phyloP scores from a whole-genome alignment of 306 rosid species.

The Corylus avellana region DNA sequence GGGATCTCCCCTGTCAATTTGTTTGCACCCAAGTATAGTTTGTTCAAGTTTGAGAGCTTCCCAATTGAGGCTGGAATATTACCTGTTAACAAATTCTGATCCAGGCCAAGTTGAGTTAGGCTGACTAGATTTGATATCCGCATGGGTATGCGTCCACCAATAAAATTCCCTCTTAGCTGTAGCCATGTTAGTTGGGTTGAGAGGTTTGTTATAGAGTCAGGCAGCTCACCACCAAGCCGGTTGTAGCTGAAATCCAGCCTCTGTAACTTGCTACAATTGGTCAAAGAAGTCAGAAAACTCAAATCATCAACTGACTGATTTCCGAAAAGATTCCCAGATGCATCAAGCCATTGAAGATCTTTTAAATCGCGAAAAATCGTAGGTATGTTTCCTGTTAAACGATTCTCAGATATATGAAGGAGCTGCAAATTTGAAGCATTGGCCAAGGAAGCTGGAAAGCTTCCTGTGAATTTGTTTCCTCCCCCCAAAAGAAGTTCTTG shows the following conservation, averaged over 20 bases:
- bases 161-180: too few species aligned
- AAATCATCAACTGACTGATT: not conserved
- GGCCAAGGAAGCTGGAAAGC: not conserved
- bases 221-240: not conserved
- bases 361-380: not conserved
- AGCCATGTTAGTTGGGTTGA: too few species aligned
- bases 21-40: not conserved
- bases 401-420: not conserved
- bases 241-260: too few species aligned
- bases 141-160: too few species aligned
- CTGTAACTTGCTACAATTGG: not conserved
- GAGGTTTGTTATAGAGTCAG: not conserved
- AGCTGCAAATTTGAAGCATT: not conserved
- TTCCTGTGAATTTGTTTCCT: not conserved
- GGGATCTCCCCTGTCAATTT: not conserved
- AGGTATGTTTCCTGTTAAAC: not conserved
- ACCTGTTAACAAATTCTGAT: not conserved
- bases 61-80: slow-evolving; percentile 2
- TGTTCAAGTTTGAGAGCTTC: not conserved
- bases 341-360: not conserved
- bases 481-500: not conserved
- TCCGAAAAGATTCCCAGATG: not conserved
- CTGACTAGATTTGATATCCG: too few species aligned
- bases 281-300: not conserved
- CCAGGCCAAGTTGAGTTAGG: not conserved